These are phyloP conservation scores for Inosperma sp. DNA, from an alignment of 768 basidiomycete species.

Conservation along the genomic window DNA sequence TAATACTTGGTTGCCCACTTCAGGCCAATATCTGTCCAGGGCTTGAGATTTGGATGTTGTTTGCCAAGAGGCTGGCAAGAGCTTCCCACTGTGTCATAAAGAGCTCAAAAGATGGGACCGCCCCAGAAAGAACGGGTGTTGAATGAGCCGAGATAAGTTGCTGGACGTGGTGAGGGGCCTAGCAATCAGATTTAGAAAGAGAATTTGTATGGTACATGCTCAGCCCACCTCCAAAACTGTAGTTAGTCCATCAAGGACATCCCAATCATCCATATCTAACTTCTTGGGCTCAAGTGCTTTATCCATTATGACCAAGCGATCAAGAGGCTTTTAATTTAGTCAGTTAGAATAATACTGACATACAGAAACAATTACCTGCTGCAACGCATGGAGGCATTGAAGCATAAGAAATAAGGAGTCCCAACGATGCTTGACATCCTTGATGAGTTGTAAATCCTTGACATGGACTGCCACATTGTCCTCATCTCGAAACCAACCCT, in stretches of 20 bases:
- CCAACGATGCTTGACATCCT: slow-evolving; percentile 29
- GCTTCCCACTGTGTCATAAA: slow-evolving; percentile 23
- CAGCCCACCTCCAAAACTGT: slow-evolving; percentile 22
- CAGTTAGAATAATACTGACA: slow-evolving; percentile 21
- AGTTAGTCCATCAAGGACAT: slow-evolving; percentile 23
- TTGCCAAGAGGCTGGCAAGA: too few relatives aligned
- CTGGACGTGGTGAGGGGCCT: slow-evolving; percentile 33
- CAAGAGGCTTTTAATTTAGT: slow-evolving; percentile 21
- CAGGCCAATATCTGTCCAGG: not conserved
- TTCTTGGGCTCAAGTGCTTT: too few relatives aligned
- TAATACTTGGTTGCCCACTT: slow-evolving; percentile 23
- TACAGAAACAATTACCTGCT: slow-evolving; percentile 16
- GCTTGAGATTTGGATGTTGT: slow-evolving; percentile 7
- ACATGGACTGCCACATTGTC: not conserved
- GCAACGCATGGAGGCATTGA: slow-evolving; percentile 23
- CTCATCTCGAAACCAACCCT: not conserved
- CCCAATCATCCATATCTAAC: too few relatives aligned
- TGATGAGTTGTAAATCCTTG: slow-evolving; percentile 22
- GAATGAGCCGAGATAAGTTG: slow-evolving; percentile 28
- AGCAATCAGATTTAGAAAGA: not conserved
- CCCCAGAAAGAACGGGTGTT: slow-evolving; percentile 26
- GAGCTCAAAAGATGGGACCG: slow-evolving; percentile 25
- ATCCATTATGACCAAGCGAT: too few relatives aligned
- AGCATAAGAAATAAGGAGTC: slow-evolving; percentile 30
- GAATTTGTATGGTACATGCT: slow-evolving; percentile 14